These are phyloP conservation scores for Ehretia macrophylla DNA, from an alignment of 257 asterid species.

Conservation along the genomic window DNA sequence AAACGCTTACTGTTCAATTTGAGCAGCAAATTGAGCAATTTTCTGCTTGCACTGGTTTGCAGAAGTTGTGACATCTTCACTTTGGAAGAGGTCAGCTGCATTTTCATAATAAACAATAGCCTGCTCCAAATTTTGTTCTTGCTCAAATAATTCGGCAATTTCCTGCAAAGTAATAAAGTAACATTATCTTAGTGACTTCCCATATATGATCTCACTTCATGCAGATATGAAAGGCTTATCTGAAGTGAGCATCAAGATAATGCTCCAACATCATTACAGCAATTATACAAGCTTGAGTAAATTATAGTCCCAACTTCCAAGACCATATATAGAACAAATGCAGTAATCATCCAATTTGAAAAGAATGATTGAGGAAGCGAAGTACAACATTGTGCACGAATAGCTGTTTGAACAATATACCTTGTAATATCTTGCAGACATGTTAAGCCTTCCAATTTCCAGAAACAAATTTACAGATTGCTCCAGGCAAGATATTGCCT, in stretches of 20 bases:
- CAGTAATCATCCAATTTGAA: too few relatives aligned
- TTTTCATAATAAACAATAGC: constrained; percentile 75
- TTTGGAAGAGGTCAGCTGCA: constrained; percentile 91
- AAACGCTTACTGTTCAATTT: constrained; percentile 68
- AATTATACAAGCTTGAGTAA: too few relatives aligned
- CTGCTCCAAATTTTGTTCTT: constrained; percentile 75
- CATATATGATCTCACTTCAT: background rate
- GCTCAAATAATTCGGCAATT: constrained; percentile 87
- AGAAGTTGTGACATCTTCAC: constrained; percentile 72
- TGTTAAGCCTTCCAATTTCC: constrained; percentile 92
- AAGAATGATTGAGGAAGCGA: too few relatives aligned
- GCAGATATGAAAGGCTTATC: too few relatives aligned
- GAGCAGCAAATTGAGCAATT: constrained; percentile 89
- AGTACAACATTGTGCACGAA: background rate
- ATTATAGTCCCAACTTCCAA: too few relatives aligned
- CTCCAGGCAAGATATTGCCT: constrained; percentile 81
- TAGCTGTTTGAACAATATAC: constrained; percentile 27
- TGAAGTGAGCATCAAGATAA: too few relatives aligned
- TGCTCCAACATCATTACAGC: too few relatives aligned
- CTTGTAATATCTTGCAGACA: constrained; percentile 97
- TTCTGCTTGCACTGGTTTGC: constrained; percentile 96
- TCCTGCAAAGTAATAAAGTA: constrained; percentile 35
- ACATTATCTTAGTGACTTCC: background rate
- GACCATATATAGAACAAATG: too few relatives aligned
- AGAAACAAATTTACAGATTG: constrained; percentile 70